Percentiles rank a stretch among this genome's conserved stretches.
Evolutionary conservation across 306 rosid species (phyloP).

Genomic region (Lablab purpureus): DNA sequence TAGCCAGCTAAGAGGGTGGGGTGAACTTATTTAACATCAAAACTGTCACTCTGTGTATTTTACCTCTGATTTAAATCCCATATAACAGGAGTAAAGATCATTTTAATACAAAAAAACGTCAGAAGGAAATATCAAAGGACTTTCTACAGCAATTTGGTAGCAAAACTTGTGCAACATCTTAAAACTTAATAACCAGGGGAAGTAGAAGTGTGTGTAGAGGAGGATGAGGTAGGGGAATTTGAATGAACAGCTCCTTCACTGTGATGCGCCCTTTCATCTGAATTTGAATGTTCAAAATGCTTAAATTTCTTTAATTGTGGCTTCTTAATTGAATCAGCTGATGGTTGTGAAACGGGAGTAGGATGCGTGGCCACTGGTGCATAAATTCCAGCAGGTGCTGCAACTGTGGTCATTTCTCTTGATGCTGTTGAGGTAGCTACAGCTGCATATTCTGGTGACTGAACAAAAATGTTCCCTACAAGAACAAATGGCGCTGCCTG

Average conservation of each 20-base stretch:
- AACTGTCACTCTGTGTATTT: conserved; percentile 51
- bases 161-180: conserved; percentile 51
- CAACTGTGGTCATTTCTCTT: conserved; percentile 49
- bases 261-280: conserved; percentile 62
- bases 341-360: conserved; percentile 40
- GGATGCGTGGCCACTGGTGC: conserved; percentile 74
- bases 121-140: conserved; percentile 42
- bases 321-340: conserved; percentile 44
- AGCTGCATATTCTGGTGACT: conserved; percentile 68
- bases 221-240: conserved; percentile 78
- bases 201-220: conserved; percentile 68
- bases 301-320: conserved; percentile 45
- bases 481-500: conserved; percentile 75
- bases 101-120: conserved; percentile 19
- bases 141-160: conserved; percentile 47
- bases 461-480: conserved; percentile 84
- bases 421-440: conserved; percentile 53
- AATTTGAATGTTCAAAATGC: conserved; percentile 45
- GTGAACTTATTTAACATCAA: conserved; percentile 53
- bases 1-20: conserved; percentile 13
- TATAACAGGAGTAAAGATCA: conserved; percentile 30
- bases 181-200: conserved; percentile 55
- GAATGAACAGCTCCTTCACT: conserved; percentile 62
- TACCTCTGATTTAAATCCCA: conserved; percentile 43
- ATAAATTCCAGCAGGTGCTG: conserved; percentile 53